Evolutionary conservation across 2,329 filamentous ascomycete species (phyloP), one percentile per base, ranked within the genome.

Genomic region (Purpureocillium lavendulum): DNA sequence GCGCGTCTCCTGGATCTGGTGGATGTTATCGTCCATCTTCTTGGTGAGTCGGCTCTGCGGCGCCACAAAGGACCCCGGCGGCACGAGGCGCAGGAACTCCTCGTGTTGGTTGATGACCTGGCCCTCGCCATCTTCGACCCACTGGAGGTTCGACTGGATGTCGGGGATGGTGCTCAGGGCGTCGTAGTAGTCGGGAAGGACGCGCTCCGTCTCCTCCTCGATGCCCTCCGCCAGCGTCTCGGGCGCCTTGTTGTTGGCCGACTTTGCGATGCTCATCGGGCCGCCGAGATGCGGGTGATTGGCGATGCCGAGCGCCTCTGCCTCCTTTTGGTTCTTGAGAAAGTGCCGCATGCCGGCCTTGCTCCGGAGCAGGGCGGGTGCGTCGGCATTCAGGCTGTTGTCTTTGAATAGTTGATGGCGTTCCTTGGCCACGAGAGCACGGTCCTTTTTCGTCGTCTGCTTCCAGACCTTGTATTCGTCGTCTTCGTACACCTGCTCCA

Each of bases 391-490:
- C 36, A 98, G 70, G 53, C 81, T 86, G 52, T 88, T 82, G 37
- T 83, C 84, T 45, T 83, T 84, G 64, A 98, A 95, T 12, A 98
- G 75, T 30, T 84, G 77, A 59, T 88, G 82, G 26, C 92, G 78
- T 57, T 95, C 87, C 47, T 89, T 87, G 43, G 92, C 84, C 39
- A 90, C 79, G 17, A 84, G 68, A 4, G 92, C 92, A 45, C 92
- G 82, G 54, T 95, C 89, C 58, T 92, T 96, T 65, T 97, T 97
- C 2, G 92, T 98, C 31, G 95, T 87, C 61, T 97, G 90, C 66
- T 97, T 98, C 92, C 94, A 98, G 29, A 92, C 85, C 59, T 94
- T 94, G 65, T 92, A 95, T 56, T 96, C 90, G 42, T 97, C 89
- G 51, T 97, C 89, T 50, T 94, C 80, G 49, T 87, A 87, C 11